A percentile compares a stretch with the other conserved stretches of the same genome.
Conservation (phyloP, 2,329 filamentous ascomycete genomes). For the Chrysoporthe deuterocubensis region DNA sequence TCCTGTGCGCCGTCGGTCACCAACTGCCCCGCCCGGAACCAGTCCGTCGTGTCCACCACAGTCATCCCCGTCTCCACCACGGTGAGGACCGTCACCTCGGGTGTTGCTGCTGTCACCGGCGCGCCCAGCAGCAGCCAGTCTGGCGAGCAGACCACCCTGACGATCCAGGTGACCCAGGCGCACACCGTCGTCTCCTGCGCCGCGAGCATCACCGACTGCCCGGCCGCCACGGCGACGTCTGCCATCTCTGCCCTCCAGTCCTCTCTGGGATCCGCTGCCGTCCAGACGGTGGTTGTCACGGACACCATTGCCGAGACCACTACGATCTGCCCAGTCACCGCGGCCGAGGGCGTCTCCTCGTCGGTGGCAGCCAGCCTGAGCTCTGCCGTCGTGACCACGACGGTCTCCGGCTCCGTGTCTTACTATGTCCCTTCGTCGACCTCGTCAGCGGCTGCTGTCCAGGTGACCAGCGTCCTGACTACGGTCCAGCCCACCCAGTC, state of each 20-base stretch:
- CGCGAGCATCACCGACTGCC: constrained; percentile 37
- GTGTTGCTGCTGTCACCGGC: constrained; percentile 22
- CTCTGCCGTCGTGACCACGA: constrained; percentile 27
- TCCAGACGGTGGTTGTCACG: constrained; percentile 34
- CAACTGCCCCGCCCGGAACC: constrained; percentile 34
- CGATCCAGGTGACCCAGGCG: constrained; percentile 25
- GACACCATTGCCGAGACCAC: constrained; percentile 32
- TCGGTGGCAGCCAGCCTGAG: constrained; percentile 26
- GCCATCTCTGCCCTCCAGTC: constrained; percentile 22
- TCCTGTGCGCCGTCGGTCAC: constrained; percentile 33
- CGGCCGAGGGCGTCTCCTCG: constrained; percentile 23
- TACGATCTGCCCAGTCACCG: constrained; percentile 35
- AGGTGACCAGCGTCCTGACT: constrained; percentile 13
- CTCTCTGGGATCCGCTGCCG: constrained; percentile 28
- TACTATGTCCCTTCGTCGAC: constrained; percentile 24
- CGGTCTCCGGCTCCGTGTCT: constrained; percentile 21
- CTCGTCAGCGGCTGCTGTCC: constrained; percentile 9
- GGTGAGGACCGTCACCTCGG: constrained; percentile 17
- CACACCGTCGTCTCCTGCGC: constrained; percentile 38
- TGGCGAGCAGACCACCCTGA: constrained; percentile 27
- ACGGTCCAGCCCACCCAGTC: constrained; percentile 16
- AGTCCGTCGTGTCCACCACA: constrained; percentile 28
- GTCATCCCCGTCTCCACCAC: constrained; percentile 28
- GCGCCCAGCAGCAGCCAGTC: constrained; percentile 11
- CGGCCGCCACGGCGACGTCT: constrained; percentile 29